Evolutionary conservation across 1,139 yeast species (phyloP), one percentile per base, ranked within the genome.

Genomic region (Geotrichum reessii): DNA sequence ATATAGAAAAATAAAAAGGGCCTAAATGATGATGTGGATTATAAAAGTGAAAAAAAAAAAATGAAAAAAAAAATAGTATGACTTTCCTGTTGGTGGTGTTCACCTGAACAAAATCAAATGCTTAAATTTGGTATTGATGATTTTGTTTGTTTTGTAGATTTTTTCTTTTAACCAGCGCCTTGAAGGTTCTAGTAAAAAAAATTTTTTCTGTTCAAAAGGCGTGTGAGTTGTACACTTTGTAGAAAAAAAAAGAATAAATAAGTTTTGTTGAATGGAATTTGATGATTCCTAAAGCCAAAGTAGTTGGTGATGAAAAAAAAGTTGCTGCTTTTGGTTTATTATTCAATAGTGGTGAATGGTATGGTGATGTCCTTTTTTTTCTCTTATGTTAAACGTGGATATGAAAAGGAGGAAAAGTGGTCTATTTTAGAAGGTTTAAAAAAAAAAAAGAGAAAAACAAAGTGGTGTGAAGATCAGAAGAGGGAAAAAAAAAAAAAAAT

Each of bases 51-150:
- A n/a, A n/a, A n/a, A n/a, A n/a, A n/a, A n/a, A n/a, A n/a, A n/a
- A n/a, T n/a, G n/a, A 11, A 50, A 27, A 4, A 51, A 51, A 50
- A 51, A 51, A 51, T 49, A 40, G 44, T 33, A 40, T 49, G 52
- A 49, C 24, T 19, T 17, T n/a, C n/a, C n/a, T n/a, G n/a, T n/a
- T n/a, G n/a, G n/a, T n/a, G n/a, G n/a, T n/a, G n/a, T n/a, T n/a
- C n/a, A n/a, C n/a, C n/a, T n/a, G n/a, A n/a, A n/a, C n/a, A n/a
- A n/a, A n/a, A n/a, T n/a, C n/a, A n/a, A n/a, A n/a, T n/a, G n/a
- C n/a, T n/a, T n/a, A n/a, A n/a, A n/a, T n/a, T n/a, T n/a, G n/a
- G n/a, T n/a, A n/a, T n/a, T n/a, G n/a, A n/a, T n/a, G n/a, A n/a
- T n/a, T n/a, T n/a, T n/a, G n/a, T n/a, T n/a, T n/a, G n/a, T n/a